Evolutionary conservation across 768 basidiomycete species (phyloP).

Genomic region (Phaeolepiota aurea): DNA sequence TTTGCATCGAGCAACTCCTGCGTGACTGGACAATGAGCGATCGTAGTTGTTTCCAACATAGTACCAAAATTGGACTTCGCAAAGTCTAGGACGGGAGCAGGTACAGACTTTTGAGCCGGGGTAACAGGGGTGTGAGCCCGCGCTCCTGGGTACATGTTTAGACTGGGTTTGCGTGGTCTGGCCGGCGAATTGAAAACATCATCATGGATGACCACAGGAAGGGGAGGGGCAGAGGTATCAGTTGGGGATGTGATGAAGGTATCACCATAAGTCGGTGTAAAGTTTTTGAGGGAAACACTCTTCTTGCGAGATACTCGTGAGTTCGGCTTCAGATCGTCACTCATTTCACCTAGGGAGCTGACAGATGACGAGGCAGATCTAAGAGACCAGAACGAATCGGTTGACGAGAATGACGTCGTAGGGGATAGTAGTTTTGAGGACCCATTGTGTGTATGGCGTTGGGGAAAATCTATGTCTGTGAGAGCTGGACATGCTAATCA

Average conservation of each 20-base stretch:
- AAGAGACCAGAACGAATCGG: neutral
- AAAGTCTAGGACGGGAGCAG: neutral
- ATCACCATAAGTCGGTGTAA: too few relatives aligned
- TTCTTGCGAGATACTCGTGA: neutral
- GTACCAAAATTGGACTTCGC: conserved; percentile 13
- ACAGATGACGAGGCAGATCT: conserved; percentile 1
- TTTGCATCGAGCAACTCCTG: conserved; percentile 26
- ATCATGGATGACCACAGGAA: too few relatives aligned
- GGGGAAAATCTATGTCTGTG: too few relatives aligned
- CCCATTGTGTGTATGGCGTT: neutral
- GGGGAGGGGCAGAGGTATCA: neutral
- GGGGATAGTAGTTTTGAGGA: neutral
- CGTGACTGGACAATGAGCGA: conserved; percentile 24
- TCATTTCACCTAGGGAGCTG: neutral
- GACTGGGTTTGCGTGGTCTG: neutral
- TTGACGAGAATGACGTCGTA: conserved; percentile 1
- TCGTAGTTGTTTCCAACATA: conserved; percentile 17
- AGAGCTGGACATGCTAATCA: too few relatives aligned
- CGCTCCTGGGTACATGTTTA: neutral
- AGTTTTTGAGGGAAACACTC: neutral
- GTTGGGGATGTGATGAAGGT: neutral
- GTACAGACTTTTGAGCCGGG: too few relatives aligned
- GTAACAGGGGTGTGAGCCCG: neutral
- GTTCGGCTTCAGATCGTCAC: neutral
- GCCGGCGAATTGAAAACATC: too few relatives aligned